Base-by-base conservation (phyloP, 495 filamentous ascomycete species). In the Aspergillus sparsus region DNA sequence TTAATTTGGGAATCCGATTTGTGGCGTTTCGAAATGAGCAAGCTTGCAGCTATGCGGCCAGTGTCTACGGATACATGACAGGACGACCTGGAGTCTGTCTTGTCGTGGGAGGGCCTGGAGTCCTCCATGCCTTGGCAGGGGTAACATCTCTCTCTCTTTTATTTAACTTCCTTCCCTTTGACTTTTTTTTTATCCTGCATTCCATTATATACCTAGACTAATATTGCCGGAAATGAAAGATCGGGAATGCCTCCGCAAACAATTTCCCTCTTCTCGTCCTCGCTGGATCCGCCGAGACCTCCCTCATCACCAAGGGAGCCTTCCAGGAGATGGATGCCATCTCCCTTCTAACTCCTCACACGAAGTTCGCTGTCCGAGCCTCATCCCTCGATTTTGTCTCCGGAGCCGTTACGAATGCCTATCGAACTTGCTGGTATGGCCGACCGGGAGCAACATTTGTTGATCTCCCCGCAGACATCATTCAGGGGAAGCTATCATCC, bases 21-120 rank as follows among this genome's bases (percentile, higher is more conserved):
- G 81, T 88, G 47, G 84, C 76, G 36, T 88, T 89, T 65, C 71
- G 86, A 13, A 89, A 89, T 56, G 85, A 89, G 58, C 86, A 89
- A 67, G 81, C 86, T 10, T 84, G 83, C 18, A 78, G 78, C 58
- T 87, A 87, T 75, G 84, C 85, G 4, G 85, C 85, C 3, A 82
- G 78, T 56, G 83, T 81, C 2, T 87, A 89, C 77, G 85, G 85
- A 21, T 88, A 86, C 61, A 74, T 89, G 65, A 85, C 83, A 3
- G 86, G 85, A 9, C 78, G 66, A 44, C 84, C 84, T 6, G 86
- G 85, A 0, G 80, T 88, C 7, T 87, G 82, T 68, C 72, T 87
- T 18, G 83, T 86, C 9, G 86, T 89, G 7, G 86, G 86, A 39
- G 86, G 86, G 16, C 86, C 86, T 2, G 86, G 84, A 31, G 83